phyloP scores from a whole-genome alignment of 1,284 basidiomycete genomes.

The Athelia sp. region DNA sequence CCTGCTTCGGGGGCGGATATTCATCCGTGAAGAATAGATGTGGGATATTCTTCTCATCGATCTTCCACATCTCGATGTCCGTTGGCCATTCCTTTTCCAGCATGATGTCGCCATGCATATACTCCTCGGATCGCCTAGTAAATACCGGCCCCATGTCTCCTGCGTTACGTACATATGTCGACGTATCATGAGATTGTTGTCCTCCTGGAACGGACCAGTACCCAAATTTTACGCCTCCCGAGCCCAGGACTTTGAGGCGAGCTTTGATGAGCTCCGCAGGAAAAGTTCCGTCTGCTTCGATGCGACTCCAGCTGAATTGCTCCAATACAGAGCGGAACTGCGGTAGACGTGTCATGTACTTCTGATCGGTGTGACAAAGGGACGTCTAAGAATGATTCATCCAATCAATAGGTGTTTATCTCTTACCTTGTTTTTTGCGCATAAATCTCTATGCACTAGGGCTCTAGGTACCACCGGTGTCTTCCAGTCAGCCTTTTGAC shows the following conservation, averaged over 20 bases:
- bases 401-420: no score
- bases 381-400: background rate
- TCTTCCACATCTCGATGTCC: conserved; percentile 13
- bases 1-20: conserved; percentile 6
- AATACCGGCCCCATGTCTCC: background rate
- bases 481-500: conserved; percentile 14
- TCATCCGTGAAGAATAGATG: conserved; percentile 9
- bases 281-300: conserved; percentile 37
- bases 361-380: conserved; percentile 14
- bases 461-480: conserved; percentile 6
- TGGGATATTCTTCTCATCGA: conserved; percentile 10
- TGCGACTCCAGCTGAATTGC: background rate
- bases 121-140: conserved; percentile 3
- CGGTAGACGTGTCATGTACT: conserved; percentile 29
- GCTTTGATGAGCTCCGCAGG: conserved; percentile 25
- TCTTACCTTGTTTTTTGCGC: conserved; percentile 29
- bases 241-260: conserved; percentile 31
- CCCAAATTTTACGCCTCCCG: conserved; percentile 22
- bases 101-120: conserved; percentile 12
- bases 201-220: conserved; percentile 34
- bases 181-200: conserved; percentile 21
- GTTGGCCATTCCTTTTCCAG: conserved; percentile 13
- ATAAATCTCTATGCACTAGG: conserved; percentile 28
- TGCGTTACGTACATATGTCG: conserved; percentile 4
- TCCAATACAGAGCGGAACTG: conserved; percentile 23